These are phyloP conservation scores for Tetrapisispora taiwanensis DNA, from an alignment of 805 yeast species.

Conservation along the genomic window DNA sequence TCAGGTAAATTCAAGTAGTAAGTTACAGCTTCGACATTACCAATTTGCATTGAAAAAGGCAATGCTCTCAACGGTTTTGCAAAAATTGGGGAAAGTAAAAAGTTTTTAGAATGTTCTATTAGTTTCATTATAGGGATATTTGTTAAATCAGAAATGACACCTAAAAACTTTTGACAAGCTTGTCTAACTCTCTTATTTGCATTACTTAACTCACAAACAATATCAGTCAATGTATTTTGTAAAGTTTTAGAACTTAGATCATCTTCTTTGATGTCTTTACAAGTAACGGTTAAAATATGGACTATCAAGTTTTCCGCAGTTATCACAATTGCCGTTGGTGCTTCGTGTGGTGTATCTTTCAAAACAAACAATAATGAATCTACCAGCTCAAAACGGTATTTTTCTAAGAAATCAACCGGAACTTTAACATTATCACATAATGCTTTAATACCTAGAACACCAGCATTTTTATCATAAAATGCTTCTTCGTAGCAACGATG, in stretches of 20 bases:
- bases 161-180: conserved; percentile 65
- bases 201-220: conserved; percentile 87
- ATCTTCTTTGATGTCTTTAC: conserved; percentile 47
- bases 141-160: conserved; percentile 59
- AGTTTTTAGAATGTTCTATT: conserved; percentile 72
- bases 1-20: conserved; percentile 76
- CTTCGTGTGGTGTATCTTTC: conserved; percentile 81
- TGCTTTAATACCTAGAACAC: conserved; percentile 71
- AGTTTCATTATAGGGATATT: conserved; percentile 60
- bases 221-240: conserved; percentile 73
- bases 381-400: conserved; percentile 73
- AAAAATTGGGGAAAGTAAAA: conserved; percentile 84
- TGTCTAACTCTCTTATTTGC: conserved; percentile 75
- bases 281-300: conserved; percentile 56
- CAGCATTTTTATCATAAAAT: conserved; percentile 79
- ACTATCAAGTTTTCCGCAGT: conserved; percentile 62
- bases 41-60: conserved; percentile 98
- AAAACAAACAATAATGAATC: conserved; percentile 82
- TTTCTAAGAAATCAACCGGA: conserved; percentile 62
- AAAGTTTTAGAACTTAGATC: conserved; percentile 57
- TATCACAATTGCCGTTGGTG: conserved; percentile 67
- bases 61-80: conserved; percentile 94
- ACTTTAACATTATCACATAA: conserved; percentile 58
- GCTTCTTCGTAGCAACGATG: conserved; percentile 89
- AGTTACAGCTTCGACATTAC: conserved; percentile 94